Evolutionary conservation across 1,284 basidiomycete genomes (phyloP).

Genomic region (Baeospora myosura): DNA sequence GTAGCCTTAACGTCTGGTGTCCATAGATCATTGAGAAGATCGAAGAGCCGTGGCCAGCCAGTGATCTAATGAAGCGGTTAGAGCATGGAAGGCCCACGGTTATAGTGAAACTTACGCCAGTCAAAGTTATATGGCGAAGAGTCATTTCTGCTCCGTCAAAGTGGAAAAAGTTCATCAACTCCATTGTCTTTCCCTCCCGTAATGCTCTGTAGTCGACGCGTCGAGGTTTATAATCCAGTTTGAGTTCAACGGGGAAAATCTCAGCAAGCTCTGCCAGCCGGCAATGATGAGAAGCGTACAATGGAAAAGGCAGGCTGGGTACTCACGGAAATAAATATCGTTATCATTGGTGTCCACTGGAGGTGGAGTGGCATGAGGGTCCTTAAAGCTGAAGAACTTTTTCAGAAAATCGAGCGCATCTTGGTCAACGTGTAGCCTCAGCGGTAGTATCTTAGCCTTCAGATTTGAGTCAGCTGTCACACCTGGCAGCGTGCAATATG

Average conservation of each 20-base stretch:
- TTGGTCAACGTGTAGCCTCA: slow-evolving; percentile 93
- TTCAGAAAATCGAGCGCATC: slow-evolving; percentile 98
- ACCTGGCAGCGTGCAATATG: background rate
- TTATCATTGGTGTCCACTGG: slow-evolving; percentile 30
- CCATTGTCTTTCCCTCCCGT: slow-evolving; percentile 86
- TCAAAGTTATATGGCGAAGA: slow-evolving; percentile 83
- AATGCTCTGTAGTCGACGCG: slow-evolving; percentile 93
- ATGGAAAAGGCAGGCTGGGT: slow-evolving; percentile 2
- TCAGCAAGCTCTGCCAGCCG: slow-evolving; percentile 69
- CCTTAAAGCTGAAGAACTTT: slow-evolving; percentile 88
- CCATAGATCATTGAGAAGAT: slow-evolving; percentile 94
- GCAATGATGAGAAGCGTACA: background rate
- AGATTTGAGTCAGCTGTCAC: slow-evolving; percentile 1
- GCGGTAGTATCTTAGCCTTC: slow-evolving; percentile 86
- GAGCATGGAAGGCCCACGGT: slow-evolving; percentile 6
- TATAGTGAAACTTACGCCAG: slow-evolving; percentile 61
- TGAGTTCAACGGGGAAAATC: slow-evolving; percentile 84
- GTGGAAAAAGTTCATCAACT: slow-evolving; percentile 99
- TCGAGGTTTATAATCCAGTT: slow-evolving; percentile 97
- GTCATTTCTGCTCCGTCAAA: slow-evolving; percentile 99
- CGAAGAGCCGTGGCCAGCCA: slow-evolving; percentile 83
- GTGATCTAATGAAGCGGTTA: slow-evolving; percentile 54
- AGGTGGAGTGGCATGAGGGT: slow-evolving; percentile 39
- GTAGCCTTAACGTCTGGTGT: slow-evolving; percentile 99
- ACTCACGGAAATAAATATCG: slow-evolving; percentile 72